Conservation (phyloP, 179 eudicot genomes). For the Silene coronaria region DNA sequence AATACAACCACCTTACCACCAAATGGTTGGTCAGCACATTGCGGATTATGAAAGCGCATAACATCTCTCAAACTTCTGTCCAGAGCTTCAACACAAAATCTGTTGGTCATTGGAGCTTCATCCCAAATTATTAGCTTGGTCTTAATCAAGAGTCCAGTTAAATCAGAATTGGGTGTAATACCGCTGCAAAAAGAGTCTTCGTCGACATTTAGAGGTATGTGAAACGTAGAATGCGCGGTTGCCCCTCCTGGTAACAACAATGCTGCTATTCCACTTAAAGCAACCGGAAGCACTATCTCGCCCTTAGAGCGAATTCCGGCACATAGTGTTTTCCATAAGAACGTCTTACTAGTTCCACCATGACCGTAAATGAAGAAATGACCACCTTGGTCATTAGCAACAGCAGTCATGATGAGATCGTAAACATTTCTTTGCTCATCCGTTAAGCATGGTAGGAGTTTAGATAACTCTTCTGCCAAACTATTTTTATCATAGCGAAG, state of each 20-base stretch:
- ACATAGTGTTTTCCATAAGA: background rate
- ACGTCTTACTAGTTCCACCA: slow-evolving; percentile 11
- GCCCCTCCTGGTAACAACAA: background rate
- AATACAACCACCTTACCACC: too few relatives aligned
- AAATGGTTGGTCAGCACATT: too few relatives aligned
- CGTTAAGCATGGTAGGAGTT: background rate
- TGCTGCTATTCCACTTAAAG: background rate
- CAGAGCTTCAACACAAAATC: too few relatives aligned
- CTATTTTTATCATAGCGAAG: too few relatives aligned
- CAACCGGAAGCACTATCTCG: background rate
- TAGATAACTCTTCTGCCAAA: background rate
- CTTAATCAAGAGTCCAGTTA: background rate
- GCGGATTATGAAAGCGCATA: too few relatives aligned
- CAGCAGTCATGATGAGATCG: too few relatives aligned
- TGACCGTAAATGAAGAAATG: too few relatives aligned
- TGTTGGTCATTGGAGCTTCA: too few relatives aligned
- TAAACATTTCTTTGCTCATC: too few relatives aligned
- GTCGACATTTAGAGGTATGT: background rate
- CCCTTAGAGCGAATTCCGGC: background rate
- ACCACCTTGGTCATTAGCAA: too few relatives aligned
- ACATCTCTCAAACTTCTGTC: too few relatives aligned
- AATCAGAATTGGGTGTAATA: background rate
- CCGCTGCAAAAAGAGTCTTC: background rate
- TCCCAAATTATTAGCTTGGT: too few relatives aligned
- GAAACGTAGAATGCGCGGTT: background rate